Conservation (phyloP, 2,329 filamentous ascomycete genomes). For the Diplodia seriata region DNA sequence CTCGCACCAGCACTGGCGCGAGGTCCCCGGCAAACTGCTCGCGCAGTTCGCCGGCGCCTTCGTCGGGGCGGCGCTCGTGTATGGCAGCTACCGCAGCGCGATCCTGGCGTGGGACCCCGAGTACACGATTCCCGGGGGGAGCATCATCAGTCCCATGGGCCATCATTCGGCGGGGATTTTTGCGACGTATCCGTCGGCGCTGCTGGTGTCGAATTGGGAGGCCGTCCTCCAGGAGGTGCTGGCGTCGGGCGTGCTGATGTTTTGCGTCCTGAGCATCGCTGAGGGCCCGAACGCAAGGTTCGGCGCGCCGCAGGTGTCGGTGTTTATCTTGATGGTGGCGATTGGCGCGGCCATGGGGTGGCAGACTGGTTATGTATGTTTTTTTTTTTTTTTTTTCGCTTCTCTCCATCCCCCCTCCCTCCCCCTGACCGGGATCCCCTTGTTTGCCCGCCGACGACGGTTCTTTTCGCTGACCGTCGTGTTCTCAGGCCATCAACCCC, state of each 20-base stretch:
- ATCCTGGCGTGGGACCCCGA: slow-evolving; percentile 62
- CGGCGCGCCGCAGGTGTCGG: slow-evolving; percentile 45
- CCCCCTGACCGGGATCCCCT: too few species aligned
- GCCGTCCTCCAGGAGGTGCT: slow-evolving; percentile 78
- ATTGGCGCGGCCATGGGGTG: slow-evolving; percentile 77
- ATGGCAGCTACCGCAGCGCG: slow-evolving; percentile 58
- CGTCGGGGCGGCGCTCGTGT: slow-evolving; percentile 57
- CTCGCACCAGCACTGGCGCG: slow-evolving; percentile 68
- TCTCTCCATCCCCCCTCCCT: too few species aligned
- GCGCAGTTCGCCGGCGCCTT: slow-evolving; percentile 74
- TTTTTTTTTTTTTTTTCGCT: background rate
- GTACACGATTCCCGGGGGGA: slow-evolving; percentile 64
- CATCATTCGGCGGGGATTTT: slow-evolving; percentile 74
- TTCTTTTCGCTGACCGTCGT: too few species aligned
- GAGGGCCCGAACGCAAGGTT: slow-evolving; percentile 56
- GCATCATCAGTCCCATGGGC: slow-evolving; percentile 63
- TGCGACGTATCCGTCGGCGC: slow-evolving; percentile 72
- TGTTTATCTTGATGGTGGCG: slow-evolving; percentile 77
- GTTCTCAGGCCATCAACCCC: slow-evolving; percentile 72
- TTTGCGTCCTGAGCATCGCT: slow-evolving; percentile 73
- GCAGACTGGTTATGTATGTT: slow-evolving; percentile 61
- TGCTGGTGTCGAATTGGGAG: slow-evolving; percentile 67
- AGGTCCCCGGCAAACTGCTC: slow-evolving; percentile 70
- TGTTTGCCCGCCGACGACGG: too few species aligned
- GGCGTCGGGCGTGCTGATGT: slow-evolving; percentile 71